Evolutionary conservation across 352 stramenopile genomes (phyloP), one percentile per base, ranked within the genome.

Genomic region (Globisporangium mamillatum): DNA sequence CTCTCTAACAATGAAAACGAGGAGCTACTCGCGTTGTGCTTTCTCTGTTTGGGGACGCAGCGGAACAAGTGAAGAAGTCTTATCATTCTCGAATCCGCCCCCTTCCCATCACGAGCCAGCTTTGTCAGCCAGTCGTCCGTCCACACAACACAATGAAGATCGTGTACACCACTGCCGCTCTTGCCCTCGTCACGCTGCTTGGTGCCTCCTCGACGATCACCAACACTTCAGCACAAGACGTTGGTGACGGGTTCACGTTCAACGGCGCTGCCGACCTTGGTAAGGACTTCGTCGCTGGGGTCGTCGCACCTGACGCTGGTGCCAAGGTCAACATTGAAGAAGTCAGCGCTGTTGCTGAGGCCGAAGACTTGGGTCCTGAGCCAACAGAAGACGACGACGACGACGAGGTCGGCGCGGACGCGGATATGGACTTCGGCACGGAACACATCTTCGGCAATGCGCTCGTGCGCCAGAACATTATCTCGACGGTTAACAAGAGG

Each of bases 61-160:
- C 32, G 54, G 22, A 60, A 34, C 54, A n/a, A 44, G 18, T 25
- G 12, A 25, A 29, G 32, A 10, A n/a, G 16, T 14, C 14, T 14
- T n/a, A 3, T 24, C 54, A 60, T 12, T 60, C 27, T 44, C 54
- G 54, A 60, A 60, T 20, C n/a, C 54, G 7, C 16, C 54, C 34
- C 44, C 54, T 38, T 38, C 24, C 53, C 14, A 9, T 14, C 25
- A 59, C 53, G 53, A 38, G 25, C 12, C 53, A 20, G 24, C 53
- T 16, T 36, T 36, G 25, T 16, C 53, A 32, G 24, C 25, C 12
- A 22, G 53, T 36, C 53, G 8, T 24, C 27, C 1, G 18, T 18
- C 7, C 18, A 44, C 18, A 41, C 25, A 14, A 22, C n/a, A 58
- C 52, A 58, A 64, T 64, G 59, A 64, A 64, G 41, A 36, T 64